phyloP scores from a whole-genome alignment of 129 eudicot species.

The Silybum marianum region DNA sequence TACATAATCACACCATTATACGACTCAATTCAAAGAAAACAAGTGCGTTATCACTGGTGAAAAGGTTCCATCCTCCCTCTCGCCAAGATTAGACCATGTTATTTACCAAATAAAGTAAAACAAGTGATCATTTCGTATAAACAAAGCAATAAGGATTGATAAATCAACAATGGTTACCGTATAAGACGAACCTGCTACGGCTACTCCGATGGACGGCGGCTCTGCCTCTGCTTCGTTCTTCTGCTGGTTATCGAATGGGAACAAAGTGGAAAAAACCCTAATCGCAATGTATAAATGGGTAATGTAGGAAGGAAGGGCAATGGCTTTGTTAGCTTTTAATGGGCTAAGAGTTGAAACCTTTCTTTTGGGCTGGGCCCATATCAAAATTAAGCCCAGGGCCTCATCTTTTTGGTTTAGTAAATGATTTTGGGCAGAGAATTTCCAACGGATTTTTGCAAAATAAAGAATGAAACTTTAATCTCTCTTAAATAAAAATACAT shows the following conservation, averaged over 20 bases:
- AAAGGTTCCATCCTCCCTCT: neutral
- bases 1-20: neutral
- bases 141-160: neutral
- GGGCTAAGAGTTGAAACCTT: neutral
- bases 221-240: neutral
- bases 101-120: constrained; percentile 2
- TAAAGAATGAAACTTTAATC: too few species aligned
- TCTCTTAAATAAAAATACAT: too few species aligned
- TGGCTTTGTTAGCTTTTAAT: neutral
- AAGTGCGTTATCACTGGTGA: neutral
- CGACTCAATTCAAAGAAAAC: neutral
- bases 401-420: neutral
- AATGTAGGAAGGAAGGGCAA: neutral
- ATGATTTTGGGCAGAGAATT: too few species aligned
- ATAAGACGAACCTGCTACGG: constrained; percentile 12
- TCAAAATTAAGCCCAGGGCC: neutral
- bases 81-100: neutral
- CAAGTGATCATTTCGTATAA: constrained; percentile 6
- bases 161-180: neutral
- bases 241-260: constrained; percentile 19
- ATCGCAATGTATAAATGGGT: constrained; percentile 12
- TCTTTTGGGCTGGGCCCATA: neutral
- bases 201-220: constrained; percentile 31
- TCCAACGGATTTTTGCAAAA: too few species aligned
- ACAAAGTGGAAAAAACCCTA: constrained; percentile 24